Conservation (phyloP, 192 early-diverging fungal species). For the Thamnidium elegans region DNA sequence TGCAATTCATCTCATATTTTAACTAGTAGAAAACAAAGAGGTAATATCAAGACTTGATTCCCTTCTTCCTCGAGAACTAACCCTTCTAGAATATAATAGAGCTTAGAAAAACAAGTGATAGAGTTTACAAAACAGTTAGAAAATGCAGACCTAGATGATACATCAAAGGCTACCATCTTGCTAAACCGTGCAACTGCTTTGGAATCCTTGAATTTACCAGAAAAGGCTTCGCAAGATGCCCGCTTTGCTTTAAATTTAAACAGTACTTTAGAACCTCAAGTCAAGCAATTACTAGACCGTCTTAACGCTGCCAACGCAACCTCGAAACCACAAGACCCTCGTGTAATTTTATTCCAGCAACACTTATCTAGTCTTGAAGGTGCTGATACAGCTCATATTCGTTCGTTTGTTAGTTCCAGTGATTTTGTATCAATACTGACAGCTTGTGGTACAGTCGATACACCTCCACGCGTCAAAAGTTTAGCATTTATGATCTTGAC, state of each 20-base stretch:
- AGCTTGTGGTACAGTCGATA: conserved; percentile 20
- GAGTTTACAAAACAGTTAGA: too few relatives aligned
- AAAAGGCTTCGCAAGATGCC: conserved; percentile 13
- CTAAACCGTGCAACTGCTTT: conserved; percentile 20
- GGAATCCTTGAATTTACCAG: background rate
- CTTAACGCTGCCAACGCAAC: background rate
- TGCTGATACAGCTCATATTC: conserved; percentile 4
- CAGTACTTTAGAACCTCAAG: background rate
- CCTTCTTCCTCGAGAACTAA: too few relatives aligned
- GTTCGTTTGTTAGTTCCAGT: conserved; percentile 18
- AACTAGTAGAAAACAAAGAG: too few relatives aligned
- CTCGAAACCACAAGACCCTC: conserved; percentile 16
- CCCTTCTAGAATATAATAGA: too few relatives aligned
- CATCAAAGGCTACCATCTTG: conserved; percentile 14
- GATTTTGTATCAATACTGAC: conserved; percentile 27
- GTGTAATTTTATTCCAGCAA: background rate
- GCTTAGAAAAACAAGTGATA: too few relatives aligned
- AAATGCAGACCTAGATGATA: background rate
- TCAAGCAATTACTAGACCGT: too few relatives aligned
- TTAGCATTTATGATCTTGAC: conserved; percentile 31
- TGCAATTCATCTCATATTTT: too few relatives aligned
- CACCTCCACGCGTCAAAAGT: conserved; percentile 14
- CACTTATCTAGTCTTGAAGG: conserved; percentile 11
- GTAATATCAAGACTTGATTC: too few relatives aligned
- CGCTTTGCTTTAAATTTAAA: conserved; percentile 10